Evolutionary conservation across 176 grass and related monocot species (phyloP), one percentile per base, ranked within the genome.

Genomic region (Phragmites australis): DNA sequence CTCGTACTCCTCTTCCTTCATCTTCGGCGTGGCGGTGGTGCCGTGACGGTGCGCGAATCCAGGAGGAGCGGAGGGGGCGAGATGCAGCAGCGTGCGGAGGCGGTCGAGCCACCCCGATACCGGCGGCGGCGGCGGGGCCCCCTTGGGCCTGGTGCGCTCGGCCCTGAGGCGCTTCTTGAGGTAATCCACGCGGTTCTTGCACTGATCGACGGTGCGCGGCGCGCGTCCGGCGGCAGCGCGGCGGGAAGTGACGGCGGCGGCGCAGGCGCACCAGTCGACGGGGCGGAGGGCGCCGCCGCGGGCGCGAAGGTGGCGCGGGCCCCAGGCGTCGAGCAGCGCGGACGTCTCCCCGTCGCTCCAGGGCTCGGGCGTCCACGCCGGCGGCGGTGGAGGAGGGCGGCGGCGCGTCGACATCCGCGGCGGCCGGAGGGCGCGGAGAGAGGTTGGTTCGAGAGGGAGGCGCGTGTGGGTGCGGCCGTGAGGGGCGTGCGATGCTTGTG

Each of bases 131-230:
- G 70, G 46, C 25, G 25, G 57, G 23, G 9, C 10, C 3, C 56
- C 25, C 56, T 0, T 72, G 25, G 61, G 50, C 75, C 74, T 70
- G 46, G 54, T 29, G 68, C 80, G 48, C 30, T 89, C 83, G 5
- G 63, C 81, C 90, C 66, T 71, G 78, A 86, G 87, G 15, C 83
- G 83, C 86, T 92, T 92, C 86, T 92, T 92, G 39, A 88, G 82
- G 62, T 85, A 88, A 39, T 89, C 90, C 53, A 89, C 54, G 44
- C 90, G 90, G 57, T 89, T 92, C 79, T 92, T 86, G 63, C 90
- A 92, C 86, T 92, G 90, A 29, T 82, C 90, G 68, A 85, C 74
- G 74, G 90, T 79, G 51, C 90, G 90, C 50, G 72, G 86, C 37
- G 82, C 73, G 67, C 90, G 82, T 0, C 86, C 78, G 9, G 17